Conservation (phyloP, 768 basidiomycete species). For the Lepiota venenata region DNA sequence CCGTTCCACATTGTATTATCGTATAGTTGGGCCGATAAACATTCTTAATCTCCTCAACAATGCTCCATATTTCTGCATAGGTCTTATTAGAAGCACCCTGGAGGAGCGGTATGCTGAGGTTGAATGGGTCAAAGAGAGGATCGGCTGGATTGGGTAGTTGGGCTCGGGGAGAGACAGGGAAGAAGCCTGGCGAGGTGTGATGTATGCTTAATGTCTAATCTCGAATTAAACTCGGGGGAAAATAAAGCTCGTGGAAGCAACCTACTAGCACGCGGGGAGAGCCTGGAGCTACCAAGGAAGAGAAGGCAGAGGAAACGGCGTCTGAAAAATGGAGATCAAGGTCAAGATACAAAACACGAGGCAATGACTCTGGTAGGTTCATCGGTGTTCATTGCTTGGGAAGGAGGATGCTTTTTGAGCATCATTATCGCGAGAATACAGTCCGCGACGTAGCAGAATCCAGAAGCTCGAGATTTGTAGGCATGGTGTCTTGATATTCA, state of each 20-base stretch:
- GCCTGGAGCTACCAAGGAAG: conserved; percentile 46
- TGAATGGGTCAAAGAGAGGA: conserved; percentile 51
- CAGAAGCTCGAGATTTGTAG: conserved; percentile 71
- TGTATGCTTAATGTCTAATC: conserved; percentile 79
- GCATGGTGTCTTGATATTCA: conserved; percentile 68
- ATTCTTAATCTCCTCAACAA: conserved; percentile 56
- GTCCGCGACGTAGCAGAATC: conserved; percentile 95
- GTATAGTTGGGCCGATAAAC: conserved; percentile 75
- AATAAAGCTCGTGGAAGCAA: not conserved
- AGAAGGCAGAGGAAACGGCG: conserved; percentile 78
- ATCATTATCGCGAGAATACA: conserved; percentile 77
- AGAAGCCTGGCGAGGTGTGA: conserved; percentile 81
- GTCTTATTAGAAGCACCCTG: conserved; percentile 67
- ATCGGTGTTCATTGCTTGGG: conserved; percentile 9
- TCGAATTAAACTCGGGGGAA: not conserved
- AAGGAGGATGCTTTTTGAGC: conserved; percentile 42
- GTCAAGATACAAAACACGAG: conserved; percentile 86
- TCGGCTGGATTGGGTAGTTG: conserved; percentile 36
- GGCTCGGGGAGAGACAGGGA: conserved; percentile 58
- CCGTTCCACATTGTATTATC: conserved; percentile 84
- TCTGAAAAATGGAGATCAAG: conserved; percentile 92
- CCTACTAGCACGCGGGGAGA: conserved; percentile 11
- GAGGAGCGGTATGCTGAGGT: conserved; percentile 76
- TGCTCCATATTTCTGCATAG: conserved; percentile 59
- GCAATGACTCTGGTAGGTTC: conserved; percentile 12